phyloP scores from a whole-genome alignment of 2,329 filamentous ascomycete genomes.

The Alternaria consortialis region DNA sequence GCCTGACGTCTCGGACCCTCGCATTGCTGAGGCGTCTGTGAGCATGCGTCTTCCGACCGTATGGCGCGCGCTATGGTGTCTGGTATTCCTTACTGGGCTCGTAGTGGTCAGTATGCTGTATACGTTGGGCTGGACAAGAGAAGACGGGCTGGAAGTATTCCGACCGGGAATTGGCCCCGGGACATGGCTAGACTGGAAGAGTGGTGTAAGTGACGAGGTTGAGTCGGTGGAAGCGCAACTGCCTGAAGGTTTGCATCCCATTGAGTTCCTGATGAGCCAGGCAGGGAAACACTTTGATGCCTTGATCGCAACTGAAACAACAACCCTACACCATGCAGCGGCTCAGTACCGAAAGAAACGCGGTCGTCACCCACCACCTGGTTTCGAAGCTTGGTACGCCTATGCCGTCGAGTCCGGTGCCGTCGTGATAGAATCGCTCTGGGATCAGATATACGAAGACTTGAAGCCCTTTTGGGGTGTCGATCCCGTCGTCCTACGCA shows the following conservation, averaged over 20 bases:
- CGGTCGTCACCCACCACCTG: not conserved
- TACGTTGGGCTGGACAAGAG: too few species aligned
- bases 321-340: not conserved
- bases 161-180: too few species aligned
- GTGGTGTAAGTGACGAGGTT: too few species aligned
- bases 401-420: not conserved
- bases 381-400: not conserved
- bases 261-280: too few species aligned
- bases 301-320: not conserved
- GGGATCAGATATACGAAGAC: not conserved
- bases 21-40: not conserved
- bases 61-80: not conserved
- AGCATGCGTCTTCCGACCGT: not conserved
- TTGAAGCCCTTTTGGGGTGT: not conserved
- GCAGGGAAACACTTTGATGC: too few species aligned
- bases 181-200: too few species aligned
- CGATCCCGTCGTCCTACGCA: not conserved
- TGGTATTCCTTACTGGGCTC: too few species aligned
- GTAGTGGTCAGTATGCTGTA: too few species aligned
- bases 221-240: too few species aligned
- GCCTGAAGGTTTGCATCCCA: too few species aligned
- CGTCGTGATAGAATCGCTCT: not conserved
- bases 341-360: not conserved
- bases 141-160: too few species aligned
- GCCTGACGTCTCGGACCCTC: not conserved